Base-by-base conservation (phyloP, 2,329 filamentous ascomycete species). In the Aspergillus sp. region DNA sequence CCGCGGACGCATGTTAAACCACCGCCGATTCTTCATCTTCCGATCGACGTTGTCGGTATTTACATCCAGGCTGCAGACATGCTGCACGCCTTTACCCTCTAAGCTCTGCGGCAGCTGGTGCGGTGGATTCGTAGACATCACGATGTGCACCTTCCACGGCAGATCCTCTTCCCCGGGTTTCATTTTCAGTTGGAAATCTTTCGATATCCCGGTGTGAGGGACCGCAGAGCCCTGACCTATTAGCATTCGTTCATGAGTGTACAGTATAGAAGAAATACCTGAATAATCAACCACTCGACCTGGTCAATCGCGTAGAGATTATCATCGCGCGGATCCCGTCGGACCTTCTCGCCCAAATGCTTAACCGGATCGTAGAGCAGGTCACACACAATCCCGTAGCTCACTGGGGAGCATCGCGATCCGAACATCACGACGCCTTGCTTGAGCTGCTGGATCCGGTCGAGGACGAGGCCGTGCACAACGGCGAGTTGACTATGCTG, bases 361-460 rank as follows among this genome's bases (percentile, higher is more conserved):
- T 61, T 65, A 7, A 58, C 58, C 2, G 66, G 64, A 43, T 74
- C 61, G 49, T 74, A 75, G 11, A 64, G 45, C 27, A 70, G 63
- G 48, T 70, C 67, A 19, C 70, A 72, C 9, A 73, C 61, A 17
- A 76, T 71, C 0, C 73, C 73, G 57, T 76, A 76, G 49, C 71
- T 74, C 2, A 71, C 64, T 3, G 69, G 71, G 8, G 69, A 69
- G 55, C 73, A 72, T 43, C 72, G 60, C 12, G 67, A 64, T 12
- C 65, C 68, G 52, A 74, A 71, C 14, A 68, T 66, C 2, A 65
- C 53, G 1, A 66, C 62, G 15, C 65, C 66, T 7, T 61, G 63
- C 25, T 66, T 65, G 11, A 74, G 53, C 31, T 68, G 64, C 48
- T 74, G 72, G 7, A 69, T 67, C 3, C 72, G 66, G 39, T 74